Evolutionary conservation across 768 basidiomycete species (phyloP).

Genomic region (Amanita phalloides): DNA sequence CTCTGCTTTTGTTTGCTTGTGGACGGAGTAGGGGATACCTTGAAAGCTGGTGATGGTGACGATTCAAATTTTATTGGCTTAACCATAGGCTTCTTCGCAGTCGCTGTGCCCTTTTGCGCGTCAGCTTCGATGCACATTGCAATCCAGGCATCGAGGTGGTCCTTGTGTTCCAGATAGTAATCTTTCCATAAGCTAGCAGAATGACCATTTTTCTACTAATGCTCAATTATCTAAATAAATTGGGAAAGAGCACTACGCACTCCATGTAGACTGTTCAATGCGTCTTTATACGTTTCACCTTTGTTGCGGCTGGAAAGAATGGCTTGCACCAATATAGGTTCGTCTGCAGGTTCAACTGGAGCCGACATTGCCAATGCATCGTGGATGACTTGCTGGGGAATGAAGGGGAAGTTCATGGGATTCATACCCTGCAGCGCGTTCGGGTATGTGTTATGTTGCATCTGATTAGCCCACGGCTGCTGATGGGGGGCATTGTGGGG

Average conservation of each 20-base stretch:
- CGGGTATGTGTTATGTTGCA: conserved; percentile 20
- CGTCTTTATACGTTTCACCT: conserved; percentile 48
- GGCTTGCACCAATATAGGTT: conserved; percentile 44
- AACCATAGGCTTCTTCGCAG: conserved; percentile 23
- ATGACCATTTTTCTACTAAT: conserved; percentile 33
- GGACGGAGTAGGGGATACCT: conserved; percentile 11
- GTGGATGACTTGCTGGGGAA: conserved; percentile 46
- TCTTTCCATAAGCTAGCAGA: conserved; percentile 68
- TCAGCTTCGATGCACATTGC: conserved; percentile 18
- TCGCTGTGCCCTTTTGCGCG: conserved; percentile 1
- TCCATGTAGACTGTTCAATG: conserved; percentile 57
- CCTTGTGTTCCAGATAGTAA: conserved; percentile 64
- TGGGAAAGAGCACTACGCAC: conserved; percentile 25
- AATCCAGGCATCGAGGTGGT: conserved; percentile 42
- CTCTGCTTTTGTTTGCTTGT: conserved; percentile 15
- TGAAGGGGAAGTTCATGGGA: conserved; percentile 27
- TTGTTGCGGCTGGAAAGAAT: conserved; percentile 27
- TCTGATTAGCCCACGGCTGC: conserved; percentile 21
- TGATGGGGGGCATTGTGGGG: conserved; percentile 16
- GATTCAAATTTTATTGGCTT: conserved; percentile 25
- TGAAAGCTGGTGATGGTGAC: conserved; percentile 14
- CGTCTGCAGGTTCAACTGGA: conserved; percentile 47
- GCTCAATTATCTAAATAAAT: conserved; percentile 10
- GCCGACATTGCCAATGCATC: conserved; percentile 42
- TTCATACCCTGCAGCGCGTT: conserved; percentile 21